Percentiles rank a stretch among this genome's conserved stretches.
phyloP scores from a whole-genome alignment of 371 early-diverging fungal species.

The Choanephora cucurbitarum region DNA sequence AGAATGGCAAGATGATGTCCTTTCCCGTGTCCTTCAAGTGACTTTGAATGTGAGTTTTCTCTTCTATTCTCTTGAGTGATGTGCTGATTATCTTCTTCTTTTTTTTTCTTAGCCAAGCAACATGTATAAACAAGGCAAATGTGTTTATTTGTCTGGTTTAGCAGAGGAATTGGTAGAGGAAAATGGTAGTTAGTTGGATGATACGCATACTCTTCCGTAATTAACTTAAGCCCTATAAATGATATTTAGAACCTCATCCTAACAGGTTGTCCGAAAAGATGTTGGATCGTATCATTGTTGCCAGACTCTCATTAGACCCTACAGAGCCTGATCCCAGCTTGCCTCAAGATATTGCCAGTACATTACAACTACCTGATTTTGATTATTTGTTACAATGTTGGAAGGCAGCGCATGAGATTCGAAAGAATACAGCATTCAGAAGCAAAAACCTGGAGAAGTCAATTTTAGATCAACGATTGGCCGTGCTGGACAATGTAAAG shows the following conservation, averaged over 20 bases:
- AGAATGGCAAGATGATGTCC: conserved; percentile 85
- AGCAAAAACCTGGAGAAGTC: conserved; percentile 59
- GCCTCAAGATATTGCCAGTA: conserved; percentile 44
- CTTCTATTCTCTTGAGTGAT: too few relatives aligned
- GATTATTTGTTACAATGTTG: conserved; percentile 82
- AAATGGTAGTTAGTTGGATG: conserved; percentile 17
- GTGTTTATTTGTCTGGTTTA: conserved; percentile 39
- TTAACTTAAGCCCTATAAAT: background rate
- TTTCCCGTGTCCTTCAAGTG: conserved; percentile 80
- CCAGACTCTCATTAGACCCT: conserved; percentile 72
- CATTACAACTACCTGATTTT: conserved; percentile 56
- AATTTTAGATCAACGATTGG: conserved; percentile 60
- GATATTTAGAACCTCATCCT: conserved; percentile 35
- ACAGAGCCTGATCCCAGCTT: conserved; percentile 43
- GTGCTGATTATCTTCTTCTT: too few relatives aligned
- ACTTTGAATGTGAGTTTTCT: conserved; percentile 69
- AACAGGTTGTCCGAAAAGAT: conserved; percentile 51
- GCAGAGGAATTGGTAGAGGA: conserved; percentile 47
- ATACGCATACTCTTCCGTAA: too few relatives aligned
- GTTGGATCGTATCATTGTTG: conserved; percentile 77
- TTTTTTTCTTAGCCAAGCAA: conserved; percentile 19
- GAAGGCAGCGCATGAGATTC: conserved; percentile 65
- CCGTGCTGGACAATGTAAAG: conserved; percentile 55
- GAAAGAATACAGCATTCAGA: conserved; percentile 46
- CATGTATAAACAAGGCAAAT: conserved; percentile 37